Percentiles rank a stretch among this genome's conserved stretches.
These are phyloP conservation scores for Taiozyma sp. DNA, from an alignment of 1,139 yeast genomes.

Conservation along the genomic window DNA sequence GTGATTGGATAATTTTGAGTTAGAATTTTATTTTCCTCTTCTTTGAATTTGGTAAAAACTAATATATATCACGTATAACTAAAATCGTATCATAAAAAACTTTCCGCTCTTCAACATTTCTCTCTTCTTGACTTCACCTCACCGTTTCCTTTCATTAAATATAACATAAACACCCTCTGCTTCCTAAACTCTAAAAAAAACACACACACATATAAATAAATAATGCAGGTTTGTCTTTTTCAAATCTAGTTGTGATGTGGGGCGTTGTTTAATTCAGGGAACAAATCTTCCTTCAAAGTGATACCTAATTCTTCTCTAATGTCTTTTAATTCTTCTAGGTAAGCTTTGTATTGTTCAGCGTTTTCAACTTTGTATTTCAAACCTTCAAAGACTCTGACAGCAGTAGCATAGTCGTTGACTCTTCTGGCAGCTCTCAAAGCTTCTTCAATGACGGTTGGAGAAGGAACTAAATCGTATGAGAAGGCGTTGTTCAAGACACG, in stretches of 20 bases:
- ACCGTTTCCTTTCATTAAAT: neutral
- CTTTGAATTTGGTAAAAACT: neutral
- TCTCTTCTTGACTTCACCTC: neutral
- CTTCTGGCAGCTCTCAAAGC: slow-evolving; percentile 98
- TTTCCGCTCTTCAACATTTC: neutral
- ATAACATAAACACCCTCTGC: neutral
- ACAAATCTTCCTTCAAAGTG: slow-evolving; percentile 91
- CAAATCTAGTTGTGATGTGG: slow-evolving; percentile 18
- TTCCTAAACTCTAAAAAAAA: neutral
- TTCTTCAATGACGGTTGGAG: slow-evolving; percentile 93
- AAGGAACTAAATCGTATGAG: slow-evolving; percentile 97
- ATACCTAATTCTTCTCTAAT: slow-evolving; percentile 91
- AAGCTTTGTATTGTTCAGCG: slow-evolving; percentile 89
- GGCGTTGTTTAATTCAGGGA: slow-evolving; percentile 34
- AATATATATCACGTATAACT: neutral
- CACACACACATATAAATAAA: neutral
- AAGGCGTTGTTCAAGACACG: slow-evolving; percentile 93
- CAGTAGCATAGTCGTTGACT: slow-evolving; percentile 98
- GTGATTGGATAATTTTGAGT: neutral
- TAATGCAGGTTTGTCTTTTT: neutral
- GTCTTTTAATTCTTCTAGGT: slow-evolving; percentile 90
- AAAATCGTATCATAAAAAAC: neutral
- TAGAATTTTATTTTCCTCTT: neutral
- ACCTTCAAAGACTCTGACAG: slow-evolving; percentile 94
- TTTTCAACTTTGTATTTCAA: slow-evolving; percentile 94